These are phyloP conservation scores for Sideroxylon spinosum DNA, from an alignment of 179 eudicot genomes.

Conservation along the genomic window DNA sequence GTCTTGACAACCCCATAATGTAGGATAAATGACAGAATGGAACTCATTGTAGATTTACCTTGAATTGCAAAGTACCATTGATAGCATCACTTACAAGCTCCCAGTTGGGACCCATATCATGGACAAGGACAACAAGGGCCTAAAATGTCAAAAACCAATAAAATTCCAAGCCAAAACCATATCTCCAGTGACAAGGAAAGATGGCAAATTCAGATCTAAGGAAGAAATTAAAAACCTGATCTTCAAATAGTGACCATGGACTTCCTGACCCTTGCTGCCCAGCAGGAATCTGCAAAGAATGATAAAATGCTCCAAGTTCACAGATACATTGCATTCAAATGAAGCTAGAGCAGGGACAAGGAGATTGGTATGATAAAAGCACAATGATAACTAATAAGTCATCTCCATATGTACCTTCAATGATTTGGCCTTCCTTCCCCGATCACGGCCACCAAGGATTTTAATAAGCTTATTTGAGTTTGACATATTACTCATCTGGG, in stretches of 20 bases:
- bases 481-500: conserved; percentile 91
- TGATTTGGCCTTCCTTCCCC: conserved; percentile 62
- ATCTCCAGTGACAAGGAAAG: background rate
- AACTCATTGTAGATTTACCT: conserved; percentile 42
- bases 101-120: conserved; percentile 99
- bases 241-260: conserved; percentile 86
- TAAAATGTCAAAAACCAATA: conserved; percentile 22
- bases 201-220: background rate
- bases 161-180: conserved; percentile 22
- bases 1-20: background rate
- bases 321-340: conserved; percentile 1
- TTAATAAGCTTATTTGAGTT: conserved; percentile 70
- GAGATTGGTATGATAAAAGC: background rate
- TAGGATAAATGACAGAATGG: background rate
- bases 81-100: conserved; percentile 94
- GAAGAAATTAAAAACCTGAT: conserved; percentile 53
- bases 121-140: conserved; percentile 98
- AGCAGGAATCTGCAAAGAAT: conserved; percentile 49
- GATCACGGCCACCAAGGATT: conserved; percentile 68
- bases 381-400: background rate
- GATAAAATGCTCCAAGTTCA: conserved; percentile 13
- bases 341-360: background rate
- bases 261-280: conserved; percentile 71
- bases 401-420: conserved; percentile 49
- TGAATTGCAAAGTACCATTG: conserved; percentile 77